Base-by-base conservation (phyloP, 352 stramenopile species). In the Phytophthora tentaculata region DNA sequence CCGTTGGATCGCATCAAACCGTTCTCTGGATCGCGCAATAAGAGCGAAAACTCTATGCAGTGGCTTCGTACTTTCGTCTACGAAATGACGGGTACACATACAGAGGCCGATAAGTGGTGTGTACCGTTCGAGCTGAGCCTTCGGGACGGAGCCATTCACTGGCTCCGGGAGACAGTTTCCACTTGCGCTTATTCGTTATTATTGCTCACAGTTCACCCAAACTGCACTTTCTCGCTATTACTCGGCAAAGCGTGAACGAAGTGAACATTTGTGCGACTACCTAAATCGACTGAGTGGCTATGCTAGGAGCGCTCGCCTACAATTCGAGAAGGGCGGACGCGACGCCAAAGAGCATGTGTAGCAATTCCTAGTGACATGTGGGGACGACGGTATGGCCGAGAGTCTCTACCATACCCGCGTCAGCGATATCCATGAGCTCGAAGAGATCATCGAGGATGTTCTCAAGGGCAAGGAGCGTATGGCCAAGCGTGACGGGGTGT, bases 11-110 rank as follows among this genome's bases (percentile, higher is more conserved):
- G 43, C 6, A 65, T 65, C 35, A 45, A 53, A 10, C 10, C 32
- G 3, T 58, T 32, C 8, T 32, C 7, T 0, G 57, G 57, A 2
- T 4, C 16, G 0, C 56, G 19, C 5, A 56, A 50, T 16, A 50
- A 50, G 29, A 56, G 45, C 16, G 45, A 63, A 20, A 55, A 50
- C 2, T 48, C 44, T 0, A 49, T 63, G 56, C 56, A 55, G 24
- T 63, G 56, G 56, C 44, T 63, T 2, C 39, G 39, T 45, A 9
- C 14, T 2, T 45, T 45, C 39, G 39, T 45, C 6, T 45, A 45
- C 7, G 39, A 63, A 29, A 63, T 63, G 56, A 55, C 45, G 7
- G 56, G 17, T 1, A 58, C 49, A 16, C 35, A 49, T 17, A 58
- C 29, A 16, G 8, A 43, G 3, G 17, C 48, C 1, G 44, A 53